phyloP scores from a whole-genome alignment of 2,329 filamentous ascomycete genomes.

The Amauroascus verrucosus region DNA sequence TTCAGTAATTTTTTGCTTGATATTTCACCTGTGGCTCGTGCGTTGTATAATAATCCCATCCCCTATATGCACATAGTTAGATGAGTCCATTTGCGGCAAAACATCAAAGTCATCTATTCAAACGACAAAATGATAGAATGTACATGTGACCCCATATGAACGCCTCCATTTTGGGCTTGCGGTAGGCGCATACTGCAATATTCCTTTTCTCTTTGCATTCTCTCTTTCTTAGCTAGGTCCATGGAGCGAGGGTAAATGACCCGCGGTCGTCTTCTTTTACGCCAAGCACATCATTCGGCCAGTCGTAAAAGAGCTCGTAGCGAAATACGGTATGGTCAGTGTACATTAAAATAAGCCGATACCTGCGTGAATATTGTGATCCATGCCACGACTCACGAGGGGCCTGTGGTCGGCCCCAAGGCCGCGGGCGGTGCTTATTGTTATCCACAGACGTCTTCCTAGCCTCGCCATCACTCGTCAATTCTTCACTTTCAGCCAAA shows the following conservation, averaged over 20 bases:
- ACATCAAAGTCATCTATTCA: no score
- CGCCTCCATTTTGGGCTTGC: no score
- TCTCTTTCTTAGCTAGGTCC: neutral
- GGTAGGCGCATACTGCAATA: neutral
- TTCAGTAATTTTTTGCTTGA: neutral
- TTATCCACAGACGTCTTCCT: neutral
- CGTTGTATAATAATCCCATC: no score
- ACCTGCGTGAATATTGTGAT: conserved; percentile 34
- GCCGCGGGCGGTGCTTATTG: neutral
- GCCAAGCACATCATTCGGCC: conserved; percentile 20
- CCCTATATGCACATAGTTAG: no score
- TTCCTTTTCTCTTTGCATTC: neutral
- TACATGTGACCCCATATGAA: no score
- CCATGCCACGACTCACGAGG: conserved; percentile 28
- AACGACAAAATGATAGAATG: no score
- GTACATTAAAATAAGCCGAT: conserved; percentile 48
- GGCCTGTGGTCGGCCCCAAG: neutral
- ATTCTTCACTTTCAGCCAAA: conserved; percentile 7
- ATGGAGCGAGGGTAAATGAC: conserved; percentile 11
- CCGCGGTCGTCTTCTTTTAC: conserved; percentile 1
- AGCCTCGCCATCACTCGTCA: conserved; percentile 7
- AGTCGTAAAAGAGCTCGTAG: conserved; percentile 47
- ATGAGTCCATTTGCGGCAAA: no score
- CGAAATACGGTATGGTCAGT: conserved; percentile 47
- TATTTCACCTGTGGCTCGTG: no score